Base-by-base conservation (phyloP, 2,329 filamentous ascomycete genomes). In the Aschersonia sp. region DNA sequence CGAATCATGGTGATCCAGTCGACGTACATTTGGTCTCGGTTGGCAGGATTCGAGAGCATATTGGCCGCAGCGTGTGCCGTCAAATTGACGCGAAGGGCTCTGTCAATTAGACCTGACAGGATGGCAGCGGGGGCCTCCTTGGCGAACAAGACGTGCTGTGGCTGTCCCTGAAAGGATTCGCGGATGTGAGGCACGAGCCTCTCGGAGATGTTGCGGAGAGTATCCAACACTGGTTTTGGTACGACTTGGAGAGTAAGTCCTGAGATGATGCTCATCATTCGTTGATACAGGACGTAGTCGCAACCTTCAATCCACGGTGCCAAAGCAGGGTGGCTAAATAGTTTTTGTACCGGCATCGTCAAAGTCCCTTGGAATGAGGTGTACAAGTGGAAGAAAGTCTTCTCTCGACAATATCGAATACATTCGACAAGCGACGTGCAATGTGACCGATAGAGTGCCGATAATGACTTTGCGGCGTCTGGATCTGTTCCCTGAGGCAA, bases 351-450 rank as follows among this genome's bases (percentile, higher is more conserved):
- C 5, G 92, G 92, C 64, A 95, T 94, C 1, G 92, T 98, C 57
- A 98, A 76, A 2, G 89, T 97, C 48, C 92, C 92, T 58, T 95
- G 87, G 62, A 98, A 97, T 1, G 90, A 92, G 5, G 85, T 89
- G 62, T 94, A 95, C 12, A 95, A 77, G 54, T 94, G 87, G 62
- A 95, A 94, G 62, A 98, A 94, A 6, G 88, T 90, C 67, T 95
- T 94, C 64, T 95, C 87, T 60, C 92, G 94, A 72, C 90, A 95
- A 63, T 87, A 97, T 32, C 92, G 84, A 51, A 98, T 88, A 56
- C 87, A 90, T 64, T 98, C 92, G 32, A 98, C 84, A 5, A 98
- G 75, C 1, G 89, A 95, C 11, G 92, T 95, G 62, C 89, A 95
- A 61, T 97, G 90, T 3, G 90, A 92, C 45, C 88, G 81, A 61